Evolutionary conservation across 768 basidiomycete species (phyloP).

Genomic region (Paxillus involutus): DNA sequence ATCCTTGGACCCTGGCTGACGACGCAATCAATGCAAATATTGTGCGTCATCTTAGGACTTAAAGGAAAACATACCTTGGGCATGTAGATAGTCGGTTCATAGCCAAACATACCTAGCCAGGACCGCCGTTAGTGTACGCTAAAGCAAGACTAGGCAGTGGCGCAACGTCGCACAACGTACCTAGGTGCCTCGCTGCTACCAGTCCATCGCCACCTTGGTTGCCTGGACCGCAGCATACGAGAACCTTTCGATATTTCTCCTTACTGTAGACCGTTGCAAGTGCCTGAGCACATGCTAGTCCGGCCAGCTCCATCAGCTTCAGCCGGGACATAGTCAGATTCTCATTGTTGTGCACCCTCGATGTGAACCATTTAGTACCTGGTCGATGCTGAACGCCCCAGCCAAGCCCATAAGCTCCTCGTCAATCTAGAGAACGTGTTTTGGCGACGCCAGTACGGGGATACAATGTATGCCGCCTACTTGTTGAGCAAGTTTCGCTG

Average conservation of each 20-base stretch:
- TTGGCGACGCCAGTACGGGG: neutral
- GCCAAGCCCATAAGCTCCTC: slow-evolving; percentile 85
- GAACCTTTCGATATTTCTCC: slow-evolving; percentile 67
- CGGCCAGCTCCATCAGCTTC: slow-evolving; percentile 95
- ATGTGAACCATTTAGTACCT: slow-evolving; percentile 44
- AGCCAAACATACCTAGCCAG: slow-evolving; percentile 83
- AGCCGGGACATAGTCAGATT: neutral
- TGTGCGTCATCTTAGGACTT: neutral
- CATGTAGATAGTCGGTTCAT: slow-evolving; percentile 85
- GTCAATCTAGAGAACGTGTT: slow-evolving; percentile 65
- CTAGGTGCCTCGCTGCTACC: slow-evolving; percentile 92
- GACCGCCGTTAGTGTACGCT: neutral
- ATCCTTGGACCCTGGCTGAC: slow-evolving; percentile 88
- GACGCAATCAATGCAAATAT: neutral
- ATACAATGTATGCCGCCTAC: slow-evolving; percentile 31
- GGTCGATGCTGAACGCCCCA: slow-evolving; percentile 96
- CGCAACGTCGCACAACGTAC: slow-evolving; percentile 38
- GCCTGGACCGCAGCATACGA: slow-evolving; percentile 97
- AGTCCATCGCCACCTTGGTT: slow-evolving; percentile 98
- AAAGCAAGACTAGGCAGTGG: neutral
- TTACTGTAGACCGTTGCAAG: slow-evolving; percentile 75
- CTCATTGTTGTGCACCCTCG: neutral
- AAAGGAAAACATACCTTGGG: slow-evolving; percentile 65
- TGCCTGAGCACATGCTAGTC: slow-evolving; percentile 89
- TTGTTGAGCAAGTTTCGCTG: slow-evolving; percentile 76